Evolutionary conservation across 2,329 filamentous ascomycete species (phyloP), one percentile per base, ranked within the genome.

Genomic region (Orbilia oligospora): DNA sequence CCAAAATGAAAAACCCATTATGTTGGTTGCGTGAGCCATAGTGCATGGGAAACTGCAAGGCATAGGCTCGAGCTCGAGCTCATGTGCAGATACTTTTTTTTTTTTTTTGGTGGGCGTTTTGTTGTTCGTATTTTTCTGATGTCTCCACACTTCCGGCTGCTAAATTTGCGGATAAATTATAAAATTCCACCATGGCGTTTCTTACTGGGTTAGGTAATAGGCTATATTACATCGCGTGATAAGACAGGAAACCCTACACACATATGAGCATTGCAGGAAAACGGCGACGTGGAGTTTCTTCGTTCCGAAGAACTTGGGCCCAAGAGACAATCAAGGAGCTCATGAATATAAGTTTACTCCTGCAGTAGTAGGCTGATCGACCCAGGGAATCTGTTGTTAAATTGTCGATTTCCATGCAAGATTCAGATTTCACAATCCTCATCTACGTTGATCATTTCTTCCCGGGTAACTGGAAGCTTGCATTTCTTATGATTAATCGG

Each of bases 161-260:
- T 75, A 75, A 73, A 73, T 68, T 63, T 66, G 58, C 71, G 71
- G 71, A 55, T 75, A 75, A 75, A 75, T 61, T 68, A 61, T 66
- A 68, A 53, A 53, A 20, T 48, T 51, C 61, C 38, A 56, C 61
- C 70, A 48, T 22, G 51, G 44, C 24, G 51, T 65, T 64, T 44
- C 30, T 53, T 44, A n/a, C 56, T 63, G 24, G 70, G 44, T 58
- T 51, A 27, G 38, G n/a, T 63, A 67, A 73, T 73, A 73, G 70
- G 63, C 71, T 75, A 75, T 75, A 75, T 75, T 64, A 20, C 53
- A 69, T 67, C 55, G 55, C 71, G 71, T 64, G 64, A 75, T 73
- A 58, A 65, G 53, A 24, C 27, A 53, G n/a, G 27, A 41, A 51
- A 44, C 61, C 36, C 38, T 61, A 38, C 36, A 49, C 22, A 41